Percentiles rank a stretch among this genome's conserved stretches.
These are phyloP conservation scores for Taphrina wiesneri DNA, from an alignment of 1,139 yeast species.

Conservation along the genomic window DNA sequence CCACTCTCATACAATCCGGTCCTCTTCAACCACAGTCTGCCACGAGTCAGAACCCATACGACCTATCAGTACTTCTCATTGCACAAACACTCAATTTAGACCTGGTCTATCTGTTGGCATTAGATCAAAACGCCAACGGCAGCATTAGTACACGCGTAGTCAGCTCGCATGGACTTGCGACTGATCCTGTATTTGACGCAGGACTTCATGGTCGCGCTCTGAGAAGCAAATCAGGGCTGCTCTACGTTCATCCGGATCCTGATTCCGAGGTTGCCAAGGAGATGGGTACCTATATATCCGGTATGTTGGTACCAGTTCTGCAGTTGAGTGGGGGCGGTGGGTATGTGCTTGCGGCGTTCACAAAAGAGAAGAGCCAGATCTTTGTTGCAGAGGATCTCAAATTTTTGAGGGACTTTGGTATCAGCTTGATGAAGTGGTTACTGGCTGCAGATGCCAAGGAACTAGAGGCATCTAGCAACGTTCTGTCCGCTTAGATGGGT, in stretches of 20 bases:
- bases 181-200: constrained; percentile 40
- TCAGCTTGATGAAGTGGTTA: constrained; percentile 29
- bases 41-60: constrained; percentile 24
- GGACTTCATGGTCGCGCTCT: constrained; percentile 41
- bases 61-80: constrained; percentile 33
- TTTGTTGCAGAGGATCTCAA: constrained; percentile 33
- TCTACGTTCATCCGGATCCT: constrained; percentile 38
- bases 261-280: constrained; percentile 46
- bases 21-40: background rate
- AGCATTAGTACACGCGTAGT: constrained; percentile 35
- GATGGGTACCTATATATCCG: constrained; percentile 30
- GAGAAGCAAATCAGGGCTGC: constrained; percentile 49
- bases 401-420: constrained; percentile 31
- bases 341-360: constrained; percentile 33
- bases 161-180: constrained; percentile 40
- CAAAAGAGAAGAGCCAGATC: constrained; percentile 31
- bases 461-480: constrained; percentile 2
- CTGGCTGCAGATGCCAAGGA: constrained; percentile 33
- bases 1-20: constrained; percentile 3
- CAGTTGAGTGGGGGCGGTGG: constrained; percentile 29
- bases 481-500: background rate
- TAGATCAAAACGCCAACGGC: constrained; percentile 8
- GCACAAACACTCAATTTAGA: constrained; percentile 36
- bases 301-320: constrained; percentile 33
- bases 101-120: constrained; percentile 34